A percentile compares a stretch with the other conserved stretches of the same genome.
phyloP scores from a whole-genome alignment of 2,329 filamentous ascomycete species.

The Dothideomycetidae sp. region DNA sequence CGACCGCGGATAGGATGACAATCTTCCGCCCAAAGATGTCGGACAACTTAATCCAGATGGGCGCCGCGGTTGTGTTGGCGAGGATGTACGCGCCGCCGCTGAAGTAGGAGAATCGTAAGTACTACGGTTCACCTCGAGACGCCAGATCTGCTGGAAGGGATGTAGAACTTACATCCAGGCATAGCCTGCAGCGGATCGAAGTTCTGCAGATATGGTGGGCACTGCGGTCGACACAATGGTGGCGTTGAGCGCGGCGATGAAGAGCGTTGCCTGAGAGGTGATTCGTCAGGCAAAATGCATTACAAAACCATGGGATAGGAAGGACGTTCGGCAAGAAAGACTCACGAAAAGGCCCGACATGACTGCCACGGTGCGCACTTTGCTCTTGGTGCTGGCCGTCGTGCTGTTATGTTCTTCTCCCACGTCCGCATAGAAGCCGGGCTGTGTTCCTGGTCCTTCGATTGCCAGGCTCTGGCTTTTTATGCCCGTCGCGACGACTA shows the following conservation, averaged over 20 bases:
- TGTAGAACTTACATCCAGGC: constrained; percentile 40
- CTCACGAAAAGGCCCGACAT: background rate
- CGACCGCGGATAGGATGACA: constrained; percentile 35
- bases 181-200: constrained; percentile 55
- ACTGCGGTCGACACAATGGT: constrained; percentile 15
- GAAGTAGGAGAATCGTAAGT: background rate
- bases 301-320: background rate
- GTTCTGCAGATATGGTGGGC: constrained; percentile 37
- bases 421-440: no score
- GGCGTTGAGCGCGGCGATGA: constrained; percentile 18
- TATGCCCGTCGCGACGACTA: no score
- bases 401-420: no score
- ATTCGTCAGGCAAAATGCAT: background rate
- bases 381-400: no score
- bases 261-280: constrained; percentile 1
- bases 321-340: background rate
- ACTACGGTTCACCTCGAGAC: constrained; percentile 32
- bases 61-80: constrained; percentile 14
- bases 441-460: no score
- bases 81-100: constrained; percentile 32
- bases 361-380: background rate
- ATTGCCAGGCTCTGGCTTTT: no score
- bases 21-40: constrained; percentile 46
- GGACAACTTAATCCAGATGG: constrained; percentile 36
- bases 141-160: constrained; percentile 1